phyloP scores from a whole-genome alignment of 192 early-diverging fungal genomes.

The Umbelopsis sp. region DNA sequence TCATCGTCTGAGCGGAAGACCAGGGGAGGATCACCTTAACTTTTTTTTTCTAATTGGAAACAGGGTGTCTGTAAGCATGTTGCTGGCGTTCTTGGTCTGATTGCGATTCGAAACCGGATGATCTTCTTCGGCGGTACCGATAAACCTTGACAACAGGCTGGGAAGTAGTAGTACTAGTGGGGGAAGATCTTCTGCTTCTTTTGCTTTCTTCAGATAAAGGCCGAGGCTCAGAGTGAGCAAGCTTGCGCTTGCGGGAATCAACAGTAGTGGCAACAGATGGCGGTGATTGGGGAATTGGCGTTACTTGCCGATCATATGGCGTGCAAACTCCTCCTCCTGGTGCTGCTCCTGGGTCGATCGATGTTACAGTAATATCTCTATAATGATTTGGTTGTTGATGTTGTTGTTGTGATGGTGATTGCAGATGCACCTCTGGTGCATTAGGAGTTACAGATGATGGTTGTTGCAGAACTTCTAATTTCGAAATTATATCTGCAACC shows the following conservation, averaged over 20 bases:
- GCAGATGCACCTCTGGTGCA: no score
- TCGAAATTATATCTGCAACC: background rate
- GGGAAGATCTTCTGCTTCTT: background rate
- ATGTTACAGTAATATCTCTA: background rate
- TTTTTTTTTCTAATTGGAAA: background rate
- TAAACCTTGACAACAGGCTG: conserved; percentile 11
- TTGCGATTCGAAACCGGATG: background rate
- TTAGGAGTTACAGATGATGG: background rate
- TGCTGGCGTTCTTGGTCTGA: background rate
- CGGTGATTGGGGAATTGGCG: background rate
- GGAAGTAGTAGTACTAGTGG: no score
- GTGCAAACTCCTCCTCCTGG: background rate
- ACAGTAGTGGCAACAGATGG: background rate
- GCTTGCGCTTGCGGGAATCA: background rate
- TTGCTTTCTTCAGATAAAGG: conserved; percentile 12
- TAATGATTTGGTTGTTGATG: background rate
- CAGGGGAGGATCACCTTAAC: background rate
- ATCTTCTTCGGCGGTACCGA: conserved; percentile 9
- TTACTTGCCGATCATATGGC: conserved; percentile 6
- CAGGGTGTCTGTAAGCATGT: conserved; percentile 8
- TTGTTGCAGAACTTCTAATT: background rate
- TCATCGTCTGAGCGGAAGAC: background rate
- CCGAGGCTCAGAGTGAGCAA: background rate
- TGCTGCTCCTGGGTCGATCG: background rate
- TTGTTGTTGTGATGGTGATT: background rate